Evolutionary conservation across 306 rosid species (phyloP).

Genomic region (Herpetospermum pedunculosum): DNA sequence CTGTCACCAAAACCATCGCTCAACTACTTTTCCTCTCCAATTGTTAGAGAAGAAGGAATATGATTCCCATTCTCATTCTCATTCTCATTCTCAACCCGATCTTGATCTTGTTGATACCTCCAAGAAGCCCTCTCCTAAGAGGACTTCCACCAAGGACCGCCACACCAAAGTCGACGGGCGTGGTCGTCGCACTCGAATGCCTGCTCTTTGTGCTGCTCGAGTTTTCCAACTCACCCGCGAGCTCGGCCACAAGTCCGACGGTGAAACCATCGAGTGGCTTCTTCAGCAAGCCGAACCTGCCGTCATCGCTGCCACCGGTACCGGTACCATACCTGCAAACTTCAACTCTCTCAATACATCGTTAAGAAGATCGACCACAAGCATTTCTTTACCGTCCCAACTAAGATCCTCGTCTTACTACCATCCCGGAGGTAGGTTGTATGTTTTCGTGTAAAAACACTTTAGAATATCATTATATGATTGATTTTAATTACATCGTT

Average conservation of each 20-base stretch:
- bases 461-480: neutral
- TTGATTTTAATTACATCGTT: neutral
- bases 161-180: slow-evolving; percentile 13
- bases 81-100: neutral
- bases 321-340: slow-evolving; percentile 4
- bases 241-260: slow-evolving; percentile 12
- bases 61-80: neutral
- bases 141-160: slow-evolving; percentile 2
- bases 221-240: slow-evolving; percentile 13
- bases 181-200: slow-evolving; percentile 11
- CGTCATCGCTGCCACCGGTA: slow-evolving; percentile 7
- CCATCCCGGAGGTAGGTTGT: neutral
- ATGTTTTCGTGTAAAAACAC: no score
- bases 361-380: neutral
- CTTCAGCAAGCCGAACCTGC: slow-evolving; percentile 14
- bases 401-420: slow-evolving; percentile 7
- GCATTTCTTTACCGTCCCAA: slow-evolving; percentile 4
- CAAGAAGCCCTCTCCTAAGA: slow-evolving; percentile 3
- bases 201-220: slow-evolving; percentile 14
- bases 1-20: neutral
- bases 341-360: slow-evolving; percentile 4
- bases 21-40: slow-evolving; percentile 2
- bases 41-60: slow-evolving; percentile 11
- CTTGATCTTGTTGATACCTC: neutral
- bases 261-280: slow-evolving; percentile 15